phyloP scores from a whole-genome alignment of 257 asterid species.

The Jasminum sambac region DNA sequence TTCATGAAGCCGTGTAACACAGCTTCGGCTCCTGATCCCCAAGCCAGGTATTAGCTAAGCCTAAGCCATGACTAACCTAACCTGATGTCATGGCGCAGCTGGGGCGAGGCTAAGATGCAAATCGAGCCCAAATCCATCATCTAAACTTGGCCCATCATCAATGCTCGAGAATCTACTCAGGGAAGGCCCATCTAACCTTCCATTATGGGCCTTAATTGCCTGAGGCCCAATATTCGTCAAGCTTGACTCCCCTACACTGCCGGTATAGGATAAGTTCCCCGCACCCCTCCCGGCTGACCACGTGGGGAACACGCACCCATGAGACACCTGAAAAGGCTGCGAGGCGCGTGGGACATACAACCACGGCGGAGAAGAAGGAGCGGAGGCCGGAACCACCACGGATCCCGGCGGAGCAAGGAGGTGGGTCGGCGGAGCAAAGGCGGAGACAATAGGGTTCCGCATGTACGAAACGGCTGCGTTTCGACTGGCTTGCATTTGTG shows the following conservation, averaged over 20 bases:
- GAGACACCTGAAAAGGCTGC: conserved; percentile 68
- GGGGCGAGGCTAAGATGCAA: conserved; percentile 92
- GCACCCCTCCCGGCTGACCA: conserved; percentile 42
- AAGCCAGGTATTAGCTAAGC: neutral
- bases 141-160: conserved; percentile 62
- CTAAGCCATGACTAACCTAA: conserved; percentile 10
- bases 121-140: conserved; percentile 79
- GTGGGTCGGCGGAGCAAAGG: conserved; percentile 83
- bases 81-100: conserved; percentile 58
- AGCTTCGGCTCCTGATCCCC: conserved; percentile 10
- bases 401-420: conserved; percentile 61
- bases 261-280: conserved; percentile 47
- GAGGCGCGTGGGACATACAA: conserved; percentile 75
- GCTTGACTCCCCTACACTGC: conserved; percentile 55
- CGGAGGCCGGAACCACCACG: conserved; percentile 31
- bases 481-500: conserved; percentile 81
- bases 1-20: conserved; percentile 10
- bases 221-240: conserved; percentile 57
- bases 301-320: conserved; percentile 63
- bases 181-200: conserved; percentile 65
- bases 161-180: conserved; percentile 63
- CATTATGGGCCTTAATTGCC: conserved; percentile 54
- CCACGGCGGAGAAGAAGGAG: conserved; percentile 54
- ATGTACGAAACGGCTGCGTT: conserved; percentile 89
- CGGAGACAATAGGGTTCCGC: conserved; percentile 85